A percentile compares a stretch with the other conserved stretches of the same genome.
Evolutionary conservation across 1,284 basidiomycete species (phyloP).

Genomic region (Lignosus rhinocerotis): DNA sequence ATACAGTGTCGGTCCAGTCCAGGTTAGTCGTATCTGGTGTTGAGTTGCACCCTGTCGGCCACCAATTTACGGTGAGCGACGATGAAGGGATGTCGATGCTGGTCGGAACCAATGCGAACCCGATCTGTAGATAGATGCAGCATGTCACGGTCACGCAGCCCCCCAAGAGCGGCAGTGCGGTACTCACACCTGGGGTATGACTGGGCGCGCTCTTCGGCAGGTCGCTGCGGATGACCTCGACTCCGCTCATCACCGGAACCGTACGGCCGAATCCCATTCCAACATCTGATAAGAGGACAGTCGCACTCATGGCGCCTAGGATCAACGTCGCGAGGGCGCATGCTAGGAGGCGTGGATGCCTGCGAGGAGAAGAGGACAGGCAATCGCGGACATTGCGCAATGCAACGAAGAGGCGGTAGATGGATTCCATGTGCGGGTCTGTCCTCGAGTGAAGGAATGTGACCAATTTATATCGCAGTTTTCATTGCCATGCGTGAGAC

Average conservation of each 20-base stretch:
- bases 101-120: neutral
- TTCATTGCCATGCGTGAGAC: no score
- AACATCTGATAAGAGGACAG: slow-evolving; percentile 2
- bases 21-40: neutral
- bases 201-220: no score
- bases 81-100: slow-evolving; percentile 4
- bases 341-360: slow-evolving; percentile 1
- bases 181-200: neutral
- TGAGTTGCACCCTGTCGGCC: slow-evolving; percentile 3
- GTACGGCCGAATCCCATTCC: neutral
- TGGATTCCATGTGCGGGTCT: no score
- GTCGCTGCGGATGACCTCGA: neutral
- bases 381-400: no score
- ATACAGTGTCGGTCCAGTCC: neutral
- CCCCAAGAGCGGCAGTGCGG: no score
- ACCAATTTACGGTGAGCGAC: slow-evolving; percentile 8
- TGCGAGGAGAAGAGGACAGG: neutral
- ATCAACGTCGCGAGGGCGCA: slow-evolving; percentile 1
- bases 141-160: neutral
- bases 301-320: slow-evolving; percentile 2
- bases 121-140: neutral
- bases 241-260: slow-evolving; percentile 5
- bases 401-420: no score
- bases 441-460: no score
- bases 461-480: no score